phyloP scores from a whole-genome alignment of 2,329 filamentous ascomycete genomes.

The Fusarium sublunatum region DNA sequence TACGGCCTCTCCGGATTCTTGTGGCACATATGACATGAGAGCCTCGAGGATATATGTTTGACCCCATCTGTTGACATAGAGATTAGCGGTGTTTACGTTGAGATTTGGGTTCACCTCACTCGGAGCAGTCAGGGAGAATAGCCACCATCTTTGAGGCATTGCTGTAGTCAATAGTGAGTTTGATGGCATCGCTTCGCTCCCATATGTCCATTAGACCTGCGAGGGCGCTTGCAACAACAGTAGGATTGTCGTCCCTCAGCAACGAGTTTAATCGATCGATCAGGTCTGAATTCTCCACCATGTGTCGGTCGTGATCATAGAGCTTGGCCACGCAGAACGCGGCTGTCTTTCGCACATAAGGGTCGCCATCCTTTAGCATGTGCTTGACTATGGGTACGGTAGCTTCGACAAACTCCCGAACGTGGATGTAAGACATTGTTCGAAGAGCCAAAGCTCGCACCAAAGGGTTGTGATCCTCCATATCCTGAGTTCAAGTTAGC shows the following conservation, averaged over 20 bases:
- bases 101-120: slow-evolving; percentile 68
- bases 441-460: slow-evolving; percentile 91
- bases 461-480: slow-evolving; percentile 91
- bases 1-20: slow-evolving; percentile 87
- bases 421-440: slow-evolving; percentile 97
- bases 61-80: slow-evolving; percentile 76
- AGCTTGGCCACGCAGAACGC: slow-evolving; percentile 97
- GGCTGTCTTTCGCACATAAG: slow-evolving; percentile 97
- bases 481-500: slow-evolving; percentile 70
- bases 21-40: slow-evolving; percentile 96
- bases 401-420: slow-evolving; percentile 93
- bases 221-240: slow-evolving; percentile 93
- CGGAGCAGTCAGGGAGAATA: slow-evolving; percentile 94
- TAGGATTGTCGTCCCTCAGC: slow-evolving; percentile 95
- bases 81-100: slow-evolving; percentile 21
- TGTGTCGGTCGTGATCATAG: slow-evolving; percentile 92
- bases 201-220: slow-evolving; percentile 96
- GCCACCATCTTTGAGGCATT: slow-evolving; percentile 99
- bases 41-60: slow-evolving; percentile 99
- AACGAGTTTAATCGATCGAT: slow-evolving; percentile 92
- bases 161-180: slow-evolving; percentile 95
- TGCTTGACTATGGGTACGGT: slow-evolving; percentile 86
- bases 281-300: slow-evolving; percentile 90
- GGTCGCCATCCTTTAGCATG: slow-evolving; percentile 86
- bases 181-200: slow-evolving; percentile 97